Percentiles rank a stretch among this genome's conserved stretches.
Conservation (phyloP, 192 early-diverging fungal species). For the Pilobolus umbonatus region DNA sequence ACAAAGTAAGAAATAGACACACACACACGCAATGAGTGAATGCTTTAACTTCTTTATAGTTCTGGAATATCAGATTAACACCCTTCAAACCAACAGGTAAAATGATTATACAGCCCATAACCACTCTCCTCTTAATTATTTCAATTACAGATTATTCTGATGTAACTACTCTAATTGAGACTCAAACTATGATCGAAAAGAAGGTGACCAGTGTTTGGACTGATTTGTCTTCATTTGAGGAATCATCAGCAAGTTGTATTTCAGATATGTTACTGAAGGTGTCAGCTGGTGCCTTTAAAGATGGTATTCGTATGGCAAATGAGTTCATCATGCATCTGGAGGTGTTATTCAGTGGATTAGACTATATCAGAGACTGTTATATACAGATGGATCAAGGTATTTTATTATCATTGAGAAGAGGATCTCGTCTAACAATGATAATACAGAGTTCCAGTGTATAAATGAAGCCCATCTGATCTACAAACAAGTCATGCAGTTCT, state of each 20-base stretch:
- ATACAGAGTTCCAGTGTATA: constrained; percentile 58
- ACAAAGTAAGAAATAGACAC: constrained; percentile 68
- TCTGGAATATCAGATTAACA: neutral
- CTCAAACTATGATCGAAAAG: constrained; percentile 71
- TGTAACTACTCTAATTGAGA: constrained; percentile 12
- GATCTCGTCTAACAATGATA: neutral
- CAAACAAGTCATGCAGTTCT: constrained; percentile 89
- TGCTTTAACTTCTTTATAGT: no score
- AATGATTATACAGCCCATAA: neutral
- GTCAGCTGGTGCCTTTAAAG: constrained; percentile 59
- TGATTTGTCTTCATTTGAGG: constrained; percentile 82
- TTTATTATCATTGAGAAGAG: no score
- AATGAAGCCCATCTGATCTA: constrained; percentile 89
- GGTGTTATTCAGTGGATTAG: constrained; percentile 71
- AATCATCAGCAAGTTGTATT: constrained; percentile 81
- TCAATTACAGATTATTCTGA: neutral
- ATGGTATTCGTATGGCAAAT: constrained; percentile 67
- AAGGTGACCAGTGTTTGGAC: constrained; percentile 80
- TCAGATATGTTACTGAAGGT: constrained; percentile 82
- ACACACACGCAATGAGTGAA: no score
- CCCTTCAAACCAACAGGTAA: neutral
- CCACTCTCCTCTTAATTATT: no score
- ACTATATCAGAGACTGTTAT: constrained; percentile 39
- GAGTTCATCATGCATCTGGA: constrained; percentile 79
- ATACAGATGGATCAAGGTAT: neutral